These are phyloP conservation scores for Cystobasidium slooffiae DNA, from an alignment of 1,284 basidiomycete genomes.

Conservation along the genomic window DNA sequence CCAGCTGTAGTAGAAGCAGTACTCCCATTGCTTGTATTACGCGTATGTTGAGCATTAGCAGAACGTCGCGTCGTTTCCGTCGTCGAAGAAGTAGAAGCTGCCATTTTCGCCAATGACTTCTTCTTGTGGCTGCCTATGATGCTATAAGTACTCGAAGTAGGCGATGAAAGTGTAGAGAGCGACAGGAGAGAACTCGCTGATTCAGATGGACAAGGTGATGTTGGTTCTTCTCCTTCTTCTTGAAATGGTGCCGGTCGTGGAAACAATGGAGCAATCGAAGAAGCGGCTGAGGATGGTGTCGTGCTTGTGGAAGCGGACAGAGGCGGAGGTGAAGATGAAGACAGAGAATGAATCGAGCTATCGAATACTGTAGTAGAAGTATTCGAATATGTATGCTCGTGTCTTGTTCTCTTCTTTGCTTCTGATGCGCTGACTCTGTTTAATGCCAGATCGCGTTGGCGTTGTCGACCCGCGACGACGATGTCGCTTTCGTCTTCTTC, in stretches of 20 bases:
- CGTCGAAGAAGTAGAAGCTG: neutral
- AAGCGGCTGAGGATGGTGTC: constrained; percentile 18
- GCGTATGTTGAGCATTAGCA: constrained; percentile 6
- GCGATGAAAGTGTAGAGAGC: constrained; percentile 9
- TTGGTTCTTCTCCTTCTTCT: neutral
- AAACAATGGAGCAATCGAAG: neutral
- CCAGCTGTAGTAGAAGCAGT: constrained; percentile 9
- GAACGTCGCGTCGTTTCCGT: neutral
- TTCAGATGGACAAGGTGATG: constrained; percentile 17
- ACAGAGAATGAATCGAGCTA: constrained; percentile 13
- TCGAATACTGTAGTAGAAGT: no score
- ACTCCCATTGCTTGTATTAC: constrained; percentile 20
- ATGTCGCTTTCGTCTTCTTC: no score
- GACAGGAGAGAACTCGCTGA: constrained; percentile 1
- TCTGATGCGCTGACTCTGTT: no score
- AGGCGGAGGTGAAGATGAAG: neutral
- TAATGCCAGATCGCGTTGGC: no score
- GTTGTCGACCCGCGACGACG: no score
- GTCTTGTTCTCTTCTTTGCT: no score
- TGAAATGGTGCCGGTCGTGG: neutral
- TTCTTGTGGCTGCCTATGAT: no score
- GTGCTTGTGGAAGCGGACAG: neutral
- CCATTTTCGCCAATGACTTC: neutral
- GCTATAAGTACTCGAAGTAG: neutral
- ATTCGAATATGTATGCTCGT: no score